phyloP scores from a whole-genome alignment of 108 stramenopile genomes.

The Bacterosira constricta region DNA sequence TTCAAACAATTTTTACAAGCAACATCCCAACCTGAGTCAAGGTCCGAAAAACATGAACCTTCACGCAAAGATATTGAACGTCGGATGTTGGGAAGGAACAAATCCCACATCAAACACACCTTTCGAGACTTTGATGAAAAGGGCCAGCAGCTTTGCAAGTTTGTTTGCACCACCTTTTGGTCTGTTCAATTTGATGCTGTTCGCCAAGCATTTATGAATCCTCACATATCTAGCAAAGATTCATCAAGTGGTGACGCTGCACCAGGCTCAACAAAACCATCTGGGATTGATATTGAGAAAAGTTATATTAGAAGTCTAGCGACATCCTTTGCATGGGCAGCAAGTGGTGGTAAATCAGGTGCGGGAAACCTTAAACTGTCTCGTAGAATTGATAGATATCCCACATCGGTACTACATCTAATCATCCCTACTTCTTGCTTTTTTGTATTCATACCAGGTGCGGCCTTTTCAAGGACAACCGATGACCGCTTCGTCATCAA shows the following conservation, averaged over 20 bases:
- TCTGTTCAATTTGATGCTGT: slow-evolving; percentile 96
- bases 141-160: slow-evolving; percentile 90
- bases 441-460: slow-evolving; percentile 16
- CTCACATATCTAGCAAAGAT: slow-evolving; percentile 38
- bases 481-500: slow-evolving; percentile 96
- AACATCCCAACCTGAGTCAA: slow-evolving; percentile 28
- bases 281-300: slow-evolving; percentile 67
- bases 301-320: slow-evolving; percentile 86
- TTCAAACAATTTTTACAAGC: slow-evolving; percentile 61
- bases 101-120: slow-evolving; percentile 91
- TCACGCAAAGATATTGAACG: slow-evolving; percentile 75
- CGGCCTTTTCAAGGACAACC: slow-evolving; percentile 76
- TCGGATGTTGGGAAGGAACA: slow-evolving; percentile 82
- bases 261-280: slow-evolving; percentile 1
- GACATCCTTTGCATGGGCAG: slow-evolving; percentile 84
- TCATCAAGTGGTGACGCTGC: slow-evolving; percentile 23
- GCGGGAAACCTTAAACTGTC: slow-evolving; percentile 87
- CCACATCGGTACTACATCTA: slow-evolving; percentile 23
- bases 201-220: slow-evolving; percentile 83
- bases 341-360: slow-evolving; percentile 94
- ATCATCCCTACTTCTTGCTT: slow-evolving; percentile 44
- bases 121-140: slow-evolving; percentile 92
- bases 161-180: slow-evolving; percentile 95
- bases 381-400: slow-evolving; percentile 80
- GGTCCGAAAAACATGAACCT: slow-evolving; percentile 29